phyloP scores from a whole-genome alignment of 192 early-diverging fungal genomes.

The Coemansia javaensis region DNA sequence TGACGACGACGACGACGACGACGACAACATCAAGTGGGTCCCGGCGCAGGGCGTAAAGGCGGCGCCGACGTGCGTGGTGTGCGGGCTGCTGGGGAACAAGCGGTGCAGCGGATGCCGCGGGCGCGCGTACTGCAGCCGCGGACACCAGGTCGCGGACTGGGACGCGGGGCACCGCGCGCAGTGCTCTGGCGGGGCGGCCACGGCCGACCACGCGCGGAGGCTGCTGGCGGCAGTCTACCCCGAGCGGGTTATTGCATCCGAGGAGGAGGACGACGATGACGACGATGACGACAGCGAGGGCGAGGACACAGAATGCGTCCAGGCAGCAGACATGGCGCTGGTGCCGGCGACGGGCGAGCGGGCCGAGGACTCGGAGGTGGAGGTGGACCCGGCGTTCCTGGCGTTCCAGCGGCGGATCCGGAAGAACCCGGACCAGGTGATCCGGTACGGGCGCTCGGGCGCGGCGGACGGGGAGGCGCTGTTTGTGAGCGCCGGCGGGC shows the following conservation, averaged over 20 bases:
- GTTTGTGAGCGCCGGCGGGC: conserved; percentile 69
- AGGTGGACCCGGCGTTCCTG: conserved; percentile 87
- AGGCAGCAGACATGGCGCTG: conserved; percentile 12
- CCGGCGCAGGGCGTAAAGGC: conserved; percentile 8
- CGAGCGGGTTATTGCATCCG: conserved; percentile 64
- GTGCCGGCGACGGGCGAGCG: conserved; percentile 22
- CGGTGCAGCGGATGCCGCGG: conserved; percentile 72
- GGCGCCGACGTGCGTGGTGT: conserved; percentile 61
- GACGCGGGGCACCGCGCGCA: conserved; percentile 64
- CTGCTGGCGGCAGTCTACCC: no score
- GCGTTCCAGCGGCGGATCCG: conserved; percentile 81
- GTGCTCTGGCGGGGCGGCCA: conserved; percentile 48
- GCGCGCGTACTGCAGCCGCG: conserved; percentile 74
- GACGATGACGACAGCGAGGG: conserved; percentile 12
- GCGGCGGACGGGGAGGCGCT: conserved; percentile 58
- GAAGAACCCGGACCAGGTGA: conserved; percentile 76
- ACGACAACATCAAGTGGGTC: conserved; percentile 29
- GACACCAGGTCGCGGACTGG: conserved; percentile 87
- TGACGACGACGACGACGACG: conserved; percentile 34
- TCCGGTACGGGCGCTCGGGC: conserved; percentile 58
- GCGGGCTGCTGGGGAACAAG: conserved; percentile 67
- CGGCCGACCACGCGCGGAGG: no score
- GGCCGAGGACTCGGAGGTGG: conserved; percentile 71
- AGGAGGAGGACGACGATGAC: conserved; percentile 59
- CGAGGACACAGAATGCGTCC: conserved; percentile 11